These are phyloP conservation scores for Auriscalpium orientale DNA, from an alignment of 768 basidiomycete genomes.

Conservation along the genomic window DNA sequence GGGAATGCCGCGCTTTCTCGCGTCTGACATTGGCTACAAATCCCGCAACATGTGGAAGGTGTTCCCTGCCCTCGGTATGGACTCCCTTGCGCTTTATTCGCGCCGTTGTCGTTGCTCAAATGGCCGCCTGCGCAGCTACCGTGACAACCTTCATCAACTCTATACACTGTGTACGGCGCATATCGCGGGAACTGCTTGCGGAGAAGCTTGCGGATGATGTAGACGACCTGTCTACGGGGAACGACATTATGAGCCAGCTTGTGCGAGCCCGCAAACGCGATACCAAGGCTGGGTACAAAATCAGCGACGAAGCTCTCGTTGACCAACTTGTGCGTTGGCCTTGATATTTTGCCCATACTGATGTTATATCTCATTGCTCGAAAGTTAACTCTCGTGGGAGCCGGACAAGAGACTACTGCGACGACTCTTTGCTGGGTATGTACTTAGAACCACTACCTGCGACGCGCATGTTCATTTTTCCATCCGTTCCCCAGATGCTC, in stretches of 20 bases:
- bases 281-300: constrained; percentile 3
- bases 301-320: constrained; percentile 12
- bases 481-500: constrained; percentile 10
- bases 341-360: constrained; percentile 1
- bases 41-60: too few relatives aligned
- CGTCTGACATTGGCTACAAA: too few relatives aligned
- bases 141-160: constrained; percentile 32
- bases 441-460: not conserved
- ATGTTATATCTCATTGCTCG: constrained; percentile 1
- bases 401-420: constrained; percentile 17
- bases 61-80: too few relatives aligned
- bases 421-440: constrained; percentile 22
- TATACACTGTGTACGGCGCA: constrained; percentile 42
- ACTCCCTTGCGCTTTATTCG: too few relatives aligned
- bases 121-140: not conserved
- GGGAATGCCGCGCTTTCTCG: too few relatives aligned
- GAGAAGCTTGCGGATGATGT: constrained; percentile 40
- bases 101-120: too few relatives aligned
- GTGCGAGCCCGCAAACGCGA: constrained; percentile 10
- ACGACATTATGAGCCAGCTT: constrained; percentile 14
- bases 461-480: not conserved
- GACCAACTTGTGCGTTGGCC: constrained; percentile 13
- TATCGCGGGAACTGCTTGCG: constrained; percentile 39
- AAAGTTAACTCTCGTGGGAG: constrained; percentile 15
- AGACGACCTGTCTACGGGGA: constrained; percentile 3